Evolutionary conservation across 495 filamentous ascomycete genomes (phyloP).

Genomic region (Oleoguttula mirabilis): DNA sequence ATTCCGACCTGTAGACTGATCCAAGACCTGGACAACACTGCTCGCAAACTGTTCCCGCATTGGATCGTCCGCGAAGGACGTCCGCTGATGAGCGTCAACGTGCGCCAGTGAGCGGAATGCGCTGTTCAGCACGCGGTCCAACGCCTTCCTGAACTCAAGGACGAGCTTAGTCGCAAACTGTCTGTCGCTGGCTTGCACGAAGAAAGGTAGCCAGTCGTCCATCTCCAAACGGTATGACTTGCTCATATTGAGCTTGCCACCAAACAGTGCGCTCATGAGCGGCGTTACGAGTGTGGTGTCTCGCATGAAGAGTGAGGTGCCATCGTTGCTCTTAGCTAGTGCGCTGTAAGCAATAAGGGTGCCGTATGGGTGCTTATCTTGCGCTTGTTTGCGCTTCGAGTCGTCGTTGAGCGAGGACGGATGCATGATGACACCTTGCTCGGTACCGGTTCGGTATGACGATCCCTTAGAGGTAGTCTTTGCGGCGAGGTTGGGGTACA

Average conservation of each 20-base stretch:
- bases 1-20: too few relatives aligned
- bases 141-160: slow-evolving; percentile 35
- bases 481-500: slow-evolving; percentile 40
- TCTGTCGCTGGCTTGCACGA: slow-evolving; percentile 19
- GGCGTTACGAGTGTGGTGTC: slow-evolving; percentile 37
- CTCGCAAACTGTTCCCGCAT: slow-evolving; percentile 30
- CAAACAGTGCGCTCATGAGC: slow-evolving; percentile 39
- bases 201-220: slow-evolving; percentile 41
- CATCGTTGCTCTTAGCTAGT: slow-evolving; percentile 34
- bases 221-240: slow-evolving; percentile 27
- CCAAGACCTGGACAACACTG: slow-evolving; percentile 33
- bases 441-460: slow-evolving; percentile 30
- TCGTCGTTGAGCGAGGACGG: slow-evolving; percentile 32
- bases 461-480: slow-evolving; percentile 22
- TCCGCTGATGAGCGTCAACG: slow-evolving; percentile 7
- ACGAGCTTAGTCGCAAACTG: slow-evolving; percentile 30
- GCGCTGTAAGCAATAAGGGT: slow-evolving; percentile 31
- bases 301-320: slow-evolving; percentile 32
- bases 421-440: slow-evolving; percentile 35
- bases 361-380: slow-evolving; percentile 8
- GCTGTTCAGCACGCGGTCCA: slow-evolving; percentile 25
- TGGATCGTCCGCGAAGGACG: slow-evolving; percentile 32
- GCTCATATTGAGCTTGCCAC: slow-evolving; percentile 33
- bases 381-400: not conserved
- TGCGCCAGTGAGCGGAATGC: slow-evolving; percentile 26